Conservation (phyloP, 805 yeast genomes). For the Candida xiaguanensis region DNA sequence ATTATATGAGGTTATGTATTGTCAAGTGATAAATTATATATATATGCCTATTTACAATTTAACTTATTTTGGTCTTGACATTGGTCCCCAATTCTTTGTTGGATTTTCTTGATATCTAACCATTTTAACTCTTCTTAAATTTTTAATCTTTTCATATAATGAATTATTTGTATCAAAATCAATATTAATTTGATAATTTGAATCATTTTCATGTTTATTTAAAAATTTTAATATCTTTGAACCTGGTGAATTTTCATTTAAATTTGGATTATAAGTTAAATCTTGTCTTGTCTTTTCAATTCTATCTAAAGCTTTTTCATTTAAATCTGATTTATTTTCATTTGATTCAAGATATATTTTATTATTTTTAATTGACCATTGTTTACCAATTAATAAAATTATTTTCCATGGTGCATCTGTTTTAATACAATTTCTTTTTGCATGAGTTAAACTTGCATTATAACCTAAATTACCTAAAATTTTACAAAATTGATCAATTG, state of each 20-base stretch:
- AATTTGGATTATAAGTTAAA: constrained; percentile 38
- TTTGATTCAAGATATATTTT: constrained; percentile 20
- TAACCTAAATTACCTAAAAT: constrained; percentile 81
- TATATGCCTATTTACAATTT: too few relatives aligned
- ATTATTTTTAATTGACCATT: constrained; percentile 46
- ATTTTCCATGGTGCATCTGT: constrained; percentile 86
- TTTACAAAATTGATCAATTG: constrained; percentile 64
- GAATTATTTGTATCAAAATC: constrained; percentile 62
- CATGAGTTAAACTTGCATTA: constrained; percentile 83
- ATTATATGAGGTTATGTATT: too few relatives aligned
- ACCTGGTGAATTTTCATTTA: constrained; percentile 44
- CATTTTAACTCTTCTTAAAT: constrained; percentile 69
- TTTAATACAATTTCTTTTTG: constrained; percentile 78
- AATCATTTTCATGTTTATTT: constrained; percentile 14
- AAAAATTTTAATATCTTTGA: constrained; percentile 45
- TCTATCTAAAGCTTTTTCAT: constrained; percentile 10
- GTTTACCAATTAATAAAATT: constrained; percentile 68
- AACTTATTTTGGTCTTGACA: constrained; percentile 41
- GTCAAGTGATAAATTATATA: too few relatives aligned
- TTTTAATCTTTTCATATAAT: constrained; percentile 53
- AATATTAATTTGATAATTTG: neutral
- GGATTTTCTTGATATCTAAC: constrained; percentile 92
- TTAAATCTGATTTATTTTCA: constrained; percentile 10
- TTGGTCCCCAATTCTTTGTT: constrained; percentile 95
- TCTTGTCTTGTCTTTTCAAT: constrained; percentile 23